A percentile compares a stretch with the other conserved stretches of the same genome.
phyloP scores from a whole-genome alignment of 345 rosid species.

The Hibiscus syriacus region DNA sequence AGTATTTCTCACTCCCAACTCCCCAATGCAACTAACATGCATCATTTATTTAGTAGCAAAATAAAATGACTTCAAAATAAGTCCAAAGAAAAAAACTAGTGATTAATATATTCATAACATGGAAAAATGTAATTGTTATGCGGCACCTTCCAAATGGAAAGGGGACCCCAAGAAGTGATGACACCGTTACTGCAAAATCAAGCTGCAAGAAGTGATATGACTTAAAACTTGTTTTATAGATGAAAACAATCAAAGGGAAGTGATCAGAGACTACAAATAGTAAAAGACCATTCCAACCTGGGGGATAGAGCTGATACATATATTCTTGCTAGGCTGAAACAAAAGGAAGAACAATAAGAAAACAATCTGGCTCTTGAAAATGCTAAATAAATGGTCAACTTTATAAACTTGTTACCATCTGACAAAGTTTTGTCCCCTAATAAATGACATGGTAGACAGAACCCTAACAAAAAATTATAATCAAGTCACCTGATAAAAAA shows the following conservation, averaged over 20 bases:
- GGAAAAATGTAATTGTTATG: slow-evolving; percentile 28
- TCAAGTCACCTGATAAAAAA: neutral
- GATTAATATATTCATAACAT: neutral
- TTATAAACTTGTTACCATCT: neutral
- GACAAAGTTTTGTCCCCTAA: neutral
- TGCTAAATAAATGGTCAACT: neutral
- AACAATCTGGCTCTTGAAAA: neutral
- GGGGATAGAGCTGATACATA: slow-evolving; percentile 59
- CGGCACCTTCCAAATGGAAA: slow-evolving; percentile 97
- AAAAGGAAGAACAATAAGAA: slow-evolving; percentile 13
- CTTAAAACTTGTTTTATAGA: neutral
- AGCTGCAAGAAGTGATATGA: slow-evolving; percentile 46
- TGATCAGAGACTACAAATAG: slow-evolving; percentile 6
- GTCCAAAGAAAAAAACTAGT: neutral
- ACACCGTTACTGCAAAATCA: slow-evolving; percentile 88
- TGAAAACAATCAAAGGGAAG: slow-evolving; percentile 12
- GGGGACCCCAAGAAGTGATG: slow-evolving; percentile 83
- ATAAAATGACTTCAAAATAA: neutral
- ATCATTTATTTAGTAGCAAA: neutral
- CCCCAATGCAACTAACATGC: neutral
- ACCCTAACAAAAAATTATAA: neutral
- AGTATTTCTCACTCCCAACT: neutral
- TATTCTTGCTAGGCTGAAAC: slow-evolving; percentile 53
- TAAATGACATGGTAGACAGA: neutral
- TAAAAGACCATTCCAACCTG: slow-evolving; percentile 45